Evolutionary conservation across 768 basidiomycete genomes (phyloP).

Genomic region (Xerocomus brunneocitrinus): DNA sequence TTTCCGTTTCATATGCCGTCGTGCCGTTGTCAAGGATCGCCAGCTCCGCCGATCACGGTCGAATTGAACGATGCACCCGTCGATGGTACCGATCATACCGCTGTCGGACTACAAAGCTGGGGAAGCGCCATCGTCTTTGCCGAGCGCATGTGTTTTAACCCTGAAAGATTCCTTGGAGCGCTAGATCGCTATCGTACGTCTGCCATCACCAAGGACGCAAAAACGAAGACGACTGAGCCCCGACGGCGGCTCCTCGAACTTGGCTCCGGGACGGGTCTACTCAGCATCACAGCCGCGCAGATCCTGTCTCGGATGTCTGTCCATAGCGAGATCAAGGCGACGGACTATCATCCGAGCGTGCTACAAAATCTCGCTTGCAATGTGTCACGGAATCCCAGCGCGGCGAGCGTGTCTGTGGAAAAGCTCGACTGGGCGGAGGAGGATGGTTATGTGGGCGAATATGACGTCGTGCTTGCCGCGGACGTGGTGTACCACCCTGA

Average conservation of each 20-base stretch:
- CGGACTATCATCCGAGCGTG: constrained; percentile 77
- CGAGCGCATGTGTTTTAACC: constrained; percentile 36
- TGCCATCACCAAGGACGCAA: background rate
- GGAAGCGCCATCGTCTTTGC: constrained; percentile 59
- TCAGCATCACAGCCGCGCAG: constrained; percentile 66
- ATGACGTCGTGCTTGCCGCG: constrained; percentile 72
- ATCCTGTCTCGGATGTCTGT: constrained; percentile 29
- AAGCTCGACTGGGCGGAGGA: constrained; percentile 34
- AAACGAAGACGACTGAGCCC: background rate
- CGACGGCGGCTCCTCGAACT: constrained; percentile 60
- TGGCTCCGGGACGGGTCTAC: constrained; percentile 81
- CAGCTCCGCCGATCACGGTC: constrained; percentile 33
- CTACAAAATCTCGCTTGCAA: constrained; percentile 63
- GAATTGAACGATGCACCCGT: constrained; percentile 70
- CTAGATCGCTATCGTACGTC: constrained; percentile 1
- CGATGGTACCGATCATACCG: constrained; percentile 62
- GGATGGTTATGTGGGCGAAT: constrained; percentile 20
- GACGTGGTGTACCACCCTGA: constrained; percentile 73
- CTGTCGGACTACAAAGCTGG: constrained; percentile 84
- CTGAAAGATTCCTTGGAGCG: constrained; percentile 36
- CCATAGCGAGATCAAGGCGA: constrained; percentile 40
- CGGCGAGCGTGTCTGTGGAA: constrained; percentile 35
- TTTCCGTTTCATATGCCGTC: constrained; percentile 34
- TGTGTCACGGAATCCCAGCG: constrained; percentile 45
- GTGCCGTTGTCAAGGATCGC: background rate